phyloP scores from a whole-genome alignment of 2,329 filamentous ascomycete genomes.

The Lecanosticta acicola region DNA sequence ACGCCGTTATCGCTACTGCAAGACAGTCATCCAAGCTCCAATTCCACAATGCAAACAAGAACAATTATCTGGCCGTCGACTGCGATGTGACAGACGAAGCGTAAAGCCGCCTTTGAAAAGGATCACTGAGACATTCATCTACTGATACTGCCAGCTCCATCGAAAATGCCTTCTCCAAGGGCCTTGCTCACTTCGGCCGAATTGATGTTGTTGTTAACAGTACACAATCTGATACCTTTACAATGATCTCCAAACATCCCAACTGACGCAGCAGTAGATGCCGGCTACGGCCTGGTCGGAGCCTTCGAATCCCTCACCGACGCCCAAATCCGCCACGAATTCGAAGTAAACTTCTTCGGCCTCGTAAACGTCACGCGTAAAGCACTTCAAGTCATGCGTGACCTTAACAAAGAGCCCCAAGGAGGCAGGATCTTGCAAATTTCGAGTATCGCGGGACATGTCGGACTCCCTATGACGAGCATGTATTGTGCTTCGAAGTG shows the following conservation, averaged over 20 bases:
- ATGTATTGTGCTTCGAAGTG: constrained; percentile 33
- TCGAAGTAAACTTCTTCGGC: not conserved
- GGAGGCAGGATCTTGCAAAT: constrained; percentile 23
- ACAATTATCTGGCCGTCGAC: not conserved
- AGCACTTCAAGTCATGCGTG: not conserved
- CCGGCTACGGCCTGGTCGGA: not conserved
- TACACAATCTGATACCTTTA: too few species aligned
- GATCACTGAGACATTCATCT: not conserved
- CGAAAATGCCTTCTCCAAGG: not conserved
- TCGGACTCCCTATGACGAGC: constrained; percentile 14
- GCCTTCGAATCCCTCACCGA: not conserved
- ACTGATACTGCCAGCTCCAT: not conserved
- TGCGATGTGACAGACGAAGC: not conserved
- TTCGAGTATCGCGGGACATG: constrained; percentile 18
- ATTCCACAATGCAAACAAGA: not conserved
- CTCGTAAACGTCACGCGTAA: not conserved
- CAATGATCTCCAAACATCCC: too few species aligned
- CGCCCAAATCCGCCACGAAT: not conserved
- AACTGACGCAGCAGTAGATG: too few species aligned
- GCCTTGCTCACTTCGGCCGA: not conserved
- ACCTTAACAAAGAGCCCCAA: constrained; percentile 4
- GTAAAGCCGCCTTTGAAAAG: too few species aligned
- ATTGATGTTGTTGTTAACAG: not conserved
- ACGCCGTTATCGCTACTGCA: not conserved
- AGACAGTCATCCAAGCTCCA: not conserved